These are phyloP conservation scores for Thraustochytrium striatum DNA, from an alignment of 352 stramenopile species.

Conservation along the genomic window DNA sequence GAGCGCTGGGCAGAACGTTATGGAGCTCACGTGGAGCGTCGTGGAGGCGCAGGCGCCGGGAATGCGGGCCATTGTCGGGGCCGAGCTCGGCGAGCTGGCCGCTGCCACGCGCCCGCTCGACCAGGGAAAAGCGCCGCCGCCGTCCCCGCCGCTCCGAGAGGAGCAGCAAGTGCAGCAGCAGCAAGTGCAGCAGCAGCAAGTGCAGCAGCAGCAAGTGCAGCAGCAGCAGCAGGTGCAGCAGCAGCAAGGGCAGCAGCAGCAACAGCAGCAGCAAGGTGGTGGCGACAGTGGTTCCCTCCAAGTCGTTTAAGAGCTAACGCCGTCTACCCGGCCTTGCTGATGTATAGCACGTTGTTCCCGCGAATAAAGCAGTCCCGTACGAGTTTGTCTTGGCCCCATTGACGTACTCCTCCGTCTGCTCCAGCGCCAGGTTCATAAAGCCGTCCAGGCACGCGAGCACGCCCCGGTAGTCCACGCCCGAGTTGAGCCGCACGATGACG, in stretches of 20 bases:
- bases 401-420: slow-evolving; percentile 99
- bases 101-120: too few relatives aligned
- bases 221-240: background rate
- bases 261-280: background rate
- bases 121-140: too few relatives aligned
- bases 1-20: background rate
- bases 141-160: too few relatives aligned
- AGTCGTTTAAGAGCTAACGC: background rate
- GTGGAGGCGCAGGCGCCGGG: slow-evolving; percentile 16
- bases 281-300: background rate
- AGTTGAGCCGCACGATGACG: slow-evolving; percentile 98
- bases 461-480: slow-evolving; percentile 95
- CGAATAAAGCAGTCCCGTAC: slow-evolving; percentile 99
- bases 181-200: too few relatives aligned
- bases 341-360: slow-evolving; percentile 85
- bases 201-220: background rate
- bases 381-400: slow-evolving; percentile 97
- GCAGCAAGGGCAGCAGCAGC: background rate
- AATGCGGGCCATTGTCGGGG: too few relatives aligned
- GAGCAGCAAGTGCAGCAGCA: too few relatives aligned
- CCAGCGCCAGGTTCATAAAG: slow-evolving; percentile 99
- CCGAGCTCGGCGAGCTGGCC: too few relatives aligned
- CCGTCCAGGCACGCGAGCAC: slow-evolving; percentile 98
- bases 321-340: slow-evolving; percentile 15
- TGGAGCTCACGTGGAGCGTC: slow-evolving; percentile 13